Evolutionary conservation across 495 filamentous ascomycete species (phyloP).

Genomic region (Thozetella sp.): DNA sequence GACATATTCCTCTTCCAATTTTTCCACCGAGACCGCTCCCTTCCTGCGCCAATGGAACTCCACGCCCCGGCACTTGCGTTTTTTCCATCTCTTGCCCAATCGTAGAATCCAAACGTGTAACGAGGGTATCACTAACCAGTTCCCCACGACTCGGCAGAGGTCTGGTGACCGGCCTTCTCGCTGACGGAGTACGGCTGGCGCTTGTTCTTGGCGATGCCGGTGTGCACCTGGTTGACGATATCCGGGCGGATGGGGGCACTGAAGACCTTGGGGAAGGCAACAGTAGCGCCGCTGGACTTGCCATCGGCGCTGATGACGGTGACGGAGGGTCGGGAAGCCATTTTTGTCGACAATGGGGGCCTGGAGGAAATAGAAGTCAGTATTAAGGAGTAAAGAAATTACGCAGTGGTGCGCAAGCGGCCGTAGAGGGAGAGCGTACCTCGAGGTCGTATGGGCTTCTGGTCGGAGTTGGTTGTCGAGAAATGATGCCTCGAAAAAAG

Average conservation of each 20-base stretch:
- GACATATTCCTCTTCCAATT: slow-evolving; percentile 5
- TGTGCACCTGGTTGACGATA: slow-evolving; percentile 98
- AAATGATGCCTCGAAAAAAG: slow-evolving; percentile 1
- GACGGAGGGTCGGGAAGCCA: slow-evolving; percentile 94
- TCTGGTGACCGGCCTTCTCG: slow-evolving; percentile 99
- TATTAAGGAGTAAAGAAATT: neutral
- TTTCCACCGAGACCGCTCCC: slow-evolving; percentile 1
- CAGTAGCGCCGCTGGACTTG: slow-evolving; percentile 80
- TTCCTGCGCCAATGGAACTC: neutral
- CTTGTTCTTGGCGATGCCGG: slow-evolving; percentile 99
- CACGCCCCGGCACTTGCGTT: neutral
- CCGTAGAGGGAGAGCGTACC: neutral
- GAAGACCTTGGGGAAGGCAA: slow-evolving; percentile 94
- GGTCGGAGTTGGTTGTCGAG: slow-evolving; percentile 9
- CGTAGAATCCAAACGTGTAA: slow-evolving; percentile 13
- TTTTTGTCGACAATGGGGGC: slow-evolving; percentile 47
- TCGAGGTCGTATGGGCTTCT: neutral
- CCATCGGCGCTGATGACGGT: slow-evolving; percentile 93
- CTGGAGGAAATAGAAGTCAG: neutral
- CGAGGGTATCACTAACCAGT: slow-evolving; percentile 74
- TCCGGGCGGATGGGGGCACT: slow-evolving; percentile 94
- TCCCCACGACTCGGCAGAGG: slow-evolving; percentile 99
- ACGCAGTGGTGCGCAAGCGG: neutral
- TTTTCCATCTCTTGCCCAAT: slow-evolving; percentile 1
- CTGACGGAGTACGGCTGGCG: slow-evolving; percentile 99